These are phyloP conservation scores for Hansenula sp. DNA, from an alignment of 1,139 yeast species.

Conservation along the genomic window DNA sequence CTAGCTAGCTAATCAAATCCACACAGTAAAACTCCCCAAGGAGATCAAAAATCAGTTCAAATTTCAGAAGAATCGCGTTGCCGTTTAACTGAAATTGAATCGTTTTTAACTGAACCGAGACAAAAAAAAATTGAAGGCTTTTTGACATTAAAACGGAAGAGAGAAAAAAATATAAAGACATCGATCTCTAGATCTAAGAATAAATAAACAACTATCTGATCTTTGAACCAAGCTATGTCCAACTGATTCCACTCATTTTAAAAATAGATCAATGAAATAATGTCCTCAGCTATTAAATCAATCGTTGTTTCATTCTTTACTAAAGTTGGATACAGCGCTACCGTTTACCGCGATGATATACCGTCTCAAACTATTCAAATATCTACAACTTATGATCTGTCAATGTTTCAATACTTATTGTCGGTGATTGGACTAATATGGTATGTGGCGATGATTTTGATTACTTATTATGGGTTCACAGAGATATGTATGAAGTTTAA, in stretches of 20 bases:
- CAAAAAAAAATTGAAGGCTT: background rate
- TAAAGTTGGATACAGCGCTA: background rate
- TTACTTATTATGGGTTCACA: slow-evolving; percentile 18
- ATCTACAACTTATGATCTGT: background rate
- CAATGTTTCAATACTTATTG: slow-evolving; percentile 1
- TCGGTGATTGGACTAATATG: slow-evolving; percentile 17
- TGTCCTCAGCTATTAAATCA: background rate
- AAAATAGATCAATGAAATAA: too few relatives aligned
- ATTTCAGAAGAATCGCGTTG: too few relatives aligned
- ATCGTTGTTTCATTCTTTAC: background rate
- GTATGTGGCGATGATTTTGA: slow-evolving; percentile 17
- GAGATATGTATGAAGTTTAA: slow-evolving; percentile 19
- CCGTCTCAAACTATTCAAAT: background rate
- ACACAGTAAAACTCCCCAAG: too few relatives aligned
- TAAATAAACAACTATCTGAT: background rate
- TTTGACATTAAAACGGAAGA: background rate
- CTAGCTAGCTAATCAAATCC: too few relatives aligned
- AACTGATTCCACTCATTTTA: background rate
- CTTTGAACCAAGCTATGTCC: too few relatives aligned
- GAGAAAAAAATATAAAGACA: background rate
- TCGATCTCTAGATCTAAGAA: background rate
- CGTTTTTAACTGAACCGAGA: background rate
- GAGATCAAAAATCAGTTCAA: too few relatives aligned
- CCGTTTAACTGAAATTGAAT: too few relatives aligned
- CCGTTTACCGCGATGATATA: background rate